Base-by-base conservation (phyloP, 1,284 basidiomycete genomes). In the Cryptococcus sp. region DNA sequence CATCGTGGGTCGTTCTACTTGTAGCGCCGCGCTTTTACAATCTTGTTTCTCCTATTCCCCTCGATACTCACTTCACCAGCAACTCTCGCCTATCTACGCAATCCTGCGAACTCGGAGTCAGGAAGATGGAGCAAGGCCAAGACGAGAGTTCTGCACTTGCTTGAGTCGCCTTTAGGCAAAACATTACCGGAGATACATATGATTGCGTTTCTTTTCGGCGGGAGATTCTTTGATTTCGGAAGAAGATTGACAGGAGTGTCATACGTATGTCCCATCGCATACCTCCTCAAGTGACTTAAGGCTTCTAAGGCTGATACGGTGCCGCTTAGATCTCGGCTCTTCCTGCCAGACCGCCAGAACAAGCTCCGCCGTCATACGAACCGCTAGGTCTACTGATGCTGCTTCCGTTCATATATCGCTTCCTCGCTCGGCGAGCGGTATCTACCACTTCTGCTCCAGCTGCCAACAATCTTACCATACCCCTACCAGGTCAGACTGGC, bases 311-410 rank as follows among this genome's bases (percentile, higher is more conserved):
- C 41, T 46, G 15, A 25, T 43, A 13, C 15, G n/a, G 3, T 45
- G 16, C 6, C 5, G 10, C 26, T 8, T 55, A 93, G 91, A 78
- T 92, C 46, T 90, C 91, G 20, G 70, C 39, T 81, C 85, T 55
- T 80, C 83, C 66, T 1, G 86, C 87, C 1, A 79, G 81, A 22
- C 84, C 86, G 60, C 87, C 88, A 5, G 86, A 89, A 69, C 80
- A 81, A 11, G 83, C 85, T 54, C 85, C 87, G 6, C 88, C 91
- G 5, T 91, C 91, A 19, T 95, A 93, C 75, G 89, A 91, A 26
- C 79, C 93, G 6, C 82, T 95, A 5, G 92, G 91, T 7, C 78
- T 93, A 38, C 80, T 95, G 51, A 84, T 93, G 52, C 80, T 82
- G 23, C 74, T 89, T 26, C 84, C 91, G 43, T 81, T 94, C 2